Conservation (phyloP, 2,329 filamentous ascomycete genomes). For the Cercospora janseana region DNA sequence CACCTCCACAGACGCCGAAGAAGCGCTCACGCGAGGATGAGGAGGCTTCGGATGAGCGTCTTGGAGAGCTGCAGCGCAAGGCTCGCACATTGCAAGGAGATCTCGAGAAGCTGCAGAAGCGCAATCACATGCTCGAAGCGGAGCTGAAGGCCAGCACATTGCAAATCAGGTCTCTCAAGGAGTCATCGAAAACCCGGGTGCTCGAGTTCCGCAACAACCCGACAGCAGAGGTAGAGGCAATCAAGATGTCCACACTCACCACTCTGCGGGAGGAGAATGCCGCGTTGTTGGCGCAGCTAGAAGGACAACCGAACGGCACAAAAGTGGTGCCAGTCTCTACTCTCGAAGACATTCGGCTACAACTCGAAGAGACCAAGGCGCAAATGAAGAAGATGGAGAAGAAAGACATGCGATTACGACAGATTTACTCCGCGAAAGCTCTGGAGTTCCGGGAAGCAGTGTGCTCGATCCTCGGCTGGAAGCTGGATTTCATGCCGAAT, state of each 20-base stretch:
- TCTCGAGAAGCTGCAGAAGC: conserved; percentile 66
- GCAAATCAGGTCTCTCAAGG: conserved; percentile 67
- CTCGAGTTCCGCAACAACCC: conserved; percentile 89
- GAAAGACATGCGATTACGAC: conserved; percentile 77
- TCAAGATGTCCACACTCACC: conserved; percentile 76
- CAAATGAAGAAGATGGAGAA: conserved; percentile 68
- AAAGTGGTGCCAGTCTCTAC: conserved; percentile 73
- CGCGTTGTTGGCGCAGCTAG: conserved; percentile 67
- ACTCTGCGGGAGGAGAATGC: conserved; percentile 80
- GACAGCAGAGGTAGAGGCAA: conserved; percentile 76
- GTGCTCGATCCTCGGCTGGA: conserved; percentile 87
- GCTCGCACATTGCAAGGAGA: conserved; percentile 82
- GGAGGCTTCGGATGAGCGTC: conserved; percentile 62
- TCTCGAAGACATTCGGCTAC: conserved; percentile 70
- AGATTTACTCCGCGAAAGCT: conserved; percentile 88
- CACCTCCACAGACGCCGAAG: conserved; percentile 60
- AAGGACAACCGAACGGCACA: conserved; percentile 45
- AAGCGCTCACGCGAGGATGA: conserved; percentile 45
- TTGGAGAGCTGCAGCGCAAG: conserved; percentile 82
- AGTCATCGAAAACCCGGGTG: conserved; percentile 73
- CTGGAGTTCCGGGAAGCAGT: conserved; percentile 95
- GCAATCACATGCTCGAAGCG: conserved; percentile 67
- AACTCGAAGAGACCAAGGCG: conserved; percentile 61
- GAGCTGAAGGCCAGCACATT: conserved; percentile 70
- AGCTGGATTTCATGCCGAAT: conserved; percentile 93